Conservation (phyloP, 2,329 filamentous ascomycete genomes). For the Paracorniculantispora psalliotae region DNA sequence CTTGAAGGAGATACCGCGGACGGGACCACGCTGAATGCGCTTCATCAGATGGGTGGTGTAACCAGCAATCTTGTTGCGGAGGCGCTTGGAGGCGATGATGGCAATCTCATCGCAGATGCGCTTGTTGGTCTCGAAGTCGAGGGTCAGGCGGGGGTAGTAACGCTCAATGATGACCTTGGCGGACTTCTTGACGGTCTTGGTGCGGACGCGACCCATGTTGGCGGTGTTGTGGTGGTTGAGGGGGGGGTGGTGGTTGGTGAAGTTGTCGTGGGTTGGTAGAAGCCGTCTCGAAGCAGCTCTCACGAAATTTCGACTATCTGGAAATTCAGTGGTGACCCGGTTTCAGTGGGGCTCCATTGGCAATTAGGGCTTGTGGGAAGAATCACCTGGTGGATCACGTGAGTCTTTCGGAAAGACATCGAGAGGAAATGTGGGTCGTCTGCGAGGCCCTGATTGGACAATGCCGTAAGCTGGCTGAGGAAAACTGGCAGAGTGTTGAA, state of each 20-base stretch:
- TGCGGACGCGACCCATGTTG: conserved; percentile 67
- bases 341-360: conserved; percentile 18
- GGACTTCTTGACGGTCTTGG: conserved; percentile 68
- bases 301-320: conserved; percentile 11
- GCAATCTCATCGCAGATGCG: conserved; percentile 99
- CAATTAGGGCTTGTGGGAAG: conserved; percentile 26
- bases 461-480: too few species aligned
- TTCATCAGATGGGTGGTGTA: conserved; percentile 99
- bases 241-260: conserved; percentile 21
- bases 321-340: conserved; percentile 26
- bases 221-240: conserved; percentile 41
- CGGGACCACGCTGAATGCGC: conserved; percentile 98
- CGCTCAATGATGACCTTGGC: conserved; percentile 99
- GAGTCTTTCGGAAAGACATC: conserved; percentile 12
- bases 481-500: too few species aligned
- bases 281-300: not conserved
- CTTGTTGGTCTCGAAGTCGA: conserved; percentile 99
- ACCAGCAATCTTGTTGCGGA: conserved; percentile 99
- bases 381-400: conserved; percentile 23
- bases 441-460: not conserved
- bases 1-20: conserved; percentile 99
- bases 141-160: conserved; percentile 95
- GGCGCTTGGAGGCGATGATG: conserved; percentile 97
- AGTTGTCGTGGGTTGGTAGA: conserved; percentile 11
- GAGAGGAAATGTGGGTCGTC: not conserved